These are phyloP conservation scores for Saccharomyces mikatae DNA, from an alignment of 805 yeast species.

Conservation along the genomic window DNA sequence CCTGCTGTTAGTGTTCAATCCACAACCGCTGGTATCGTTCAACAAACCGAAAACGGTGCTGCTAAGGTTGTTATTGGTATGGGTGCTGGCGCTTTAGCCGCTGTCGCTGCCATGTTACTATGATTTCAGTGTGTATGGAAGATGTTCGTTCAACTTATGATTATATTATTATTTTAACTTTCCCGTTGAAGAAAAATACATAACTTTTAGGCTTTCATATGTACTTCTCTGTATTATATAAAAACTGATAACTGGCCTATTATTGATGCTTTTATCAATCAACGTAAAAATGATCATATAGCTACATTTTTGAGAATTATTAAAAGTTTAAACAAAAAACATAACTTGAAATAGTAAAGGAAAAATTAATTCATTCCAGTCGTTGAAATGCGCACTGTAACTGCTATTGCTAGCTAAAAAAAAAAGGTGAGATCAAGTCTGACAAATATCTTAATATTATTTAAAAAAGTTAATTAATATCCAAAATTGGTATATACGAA, in stretches of 20 bases:
- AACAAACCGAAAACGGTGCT: slow-evolving; percentile 11
- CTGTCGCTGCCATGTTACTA: slow-evolving; percentile 8
- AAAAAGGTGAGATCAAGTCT: not conserved
- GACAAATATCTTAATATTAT: not conserved
- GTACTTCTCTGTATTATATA: not conserved
- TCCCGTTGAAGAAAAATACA: not conserved
- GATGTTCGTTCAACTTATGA: not conserved
- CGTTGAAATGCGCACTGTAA: not conserved
- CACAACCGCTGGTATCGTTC: not conserved
- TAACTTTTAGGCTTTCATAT: not conserved
- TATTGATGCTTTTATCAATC: not conserved
- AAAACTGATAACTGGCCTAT: not conserved
- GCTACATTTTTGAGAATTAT: no score
- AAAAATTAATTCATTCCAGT: no score
- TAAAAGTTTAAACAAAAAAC: no score
- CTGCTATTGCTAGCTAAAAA: no score
- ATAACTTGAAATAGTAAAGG: no score
- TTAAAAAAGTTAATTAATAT: not conserved
- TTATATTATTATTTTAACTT: not conserved
- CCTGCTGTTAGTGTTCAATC: not conserved
- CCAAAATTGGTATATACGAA: not conserved
- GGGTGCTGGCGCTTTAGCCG: slow-evolving; percentile 9
- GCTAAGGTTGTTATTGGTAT: slow-evolving; percentile 6
- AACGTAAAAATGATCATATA: not conserved
- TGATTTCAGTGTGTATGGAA: not conserved